Base-by-base conservation (phyloP, 306 rosid species). In the Lathyrus aphaca region DNA sequence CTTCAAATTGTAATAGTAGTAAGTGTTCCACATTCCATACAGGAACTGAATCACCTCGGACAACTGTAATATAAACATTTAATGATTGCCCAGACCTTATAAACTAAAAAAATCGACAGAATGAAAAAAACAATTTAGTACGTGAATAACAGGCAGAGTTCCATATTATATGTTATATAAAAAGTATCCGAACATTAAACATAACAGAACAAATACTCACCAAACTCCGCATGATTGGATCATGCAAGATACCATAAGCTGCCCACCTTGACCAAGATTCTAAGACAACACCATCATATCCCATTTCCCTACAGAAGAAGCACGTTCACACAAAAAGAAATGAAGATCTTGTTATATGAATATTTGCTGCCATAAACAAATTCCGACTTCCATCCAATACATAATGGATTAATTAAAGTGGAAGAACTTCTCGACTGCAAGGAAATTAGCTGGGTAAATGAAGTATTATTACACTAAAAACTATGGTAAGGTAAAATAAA, bases 221-320 rank as follows among this genome's bases (percentile, higher is more conserved):
- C 93, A 68, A 81, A 69, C 66, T 83, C 55, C 96, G 87, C 88
- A 86, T 54, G 79, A 68, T 78, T 67, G 89, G 91, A 70, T 94
- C 97, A 68, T 76, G 85, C 85, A 94, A 79, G 74, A 91, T 79
- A 40, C 92, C 90, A 64, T 80, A 83, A 76, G 89, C 95, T 68
- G 88, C 91, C 99, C 97, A 94, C 72, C 95, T 91, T 68, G 99
- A 94, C 99, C 97, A 94, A 58, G 99, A 89, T 83, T 94, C 99
- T 57, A 94, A 80, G 61, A 94, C 96, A 69, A 94, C 72, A 74
- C 99, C 99, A 75, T 88, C 97, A 80, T 91, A 94, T 43, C 87
- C 96, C 97, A 91, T 94, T 71, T 91, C 99, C 88, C 99, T 89
- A 72, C 67, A 62, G 27, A 77, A 60, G 49, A 69, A 64, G 68